Evolutionary conservation across 345 rosid species (phyloP).

Genomic region (Erodium maritimum): DNA sequence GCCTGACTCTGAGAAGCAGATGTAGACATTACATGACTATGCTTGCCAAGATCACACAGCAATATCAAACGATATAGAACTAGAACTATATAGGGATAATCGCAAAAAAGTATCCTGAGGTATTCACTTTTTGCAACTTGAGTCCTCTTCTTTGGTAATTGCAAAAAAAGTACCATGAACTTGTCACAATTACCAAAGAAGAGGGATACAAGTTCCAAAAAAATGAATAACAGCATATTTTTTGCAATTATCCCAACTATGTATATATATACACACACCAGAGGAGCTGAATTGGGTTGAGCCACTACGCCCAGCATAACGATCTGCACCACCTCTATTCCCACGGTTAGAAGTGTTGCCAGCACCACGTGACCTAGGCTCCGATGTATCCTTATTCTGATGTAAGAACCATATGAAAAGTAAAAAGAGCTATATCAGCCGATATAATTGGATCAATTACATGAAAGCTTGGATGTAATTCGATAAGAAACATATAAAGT

Average conservation of each 20-base stretch:
- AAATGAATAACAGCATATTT: too few relatives aligned
- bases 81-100: background rate
- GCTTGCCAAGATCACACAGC: slow-evolving; percentile 3
- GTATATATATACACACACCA: slow-evolving; percentile 36
- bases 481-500: background rate
- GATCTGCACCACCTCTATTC: slow-evolving; percentile 59
- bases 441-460: too few relatives aligned
- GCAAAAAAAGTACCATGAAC: too few relatives aligned
- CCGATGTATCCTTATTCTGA: slow-evolving; percentile 62
- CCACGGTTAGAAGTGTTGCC: slow-evolving; percentile 47
- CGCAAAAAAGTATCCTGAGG: too few relatives aligned
- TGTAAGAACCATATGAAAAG: too few relatives aligned
- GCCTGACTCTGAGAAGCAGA: slow-evolving; percentile 46
- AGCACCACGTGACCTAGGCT: slow-evolving; percentile 50
- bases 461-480: too few relatives aligned
- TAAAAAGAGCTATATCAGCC: too few relatives aligned
- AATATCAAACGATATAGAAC: background rate
- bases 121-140: too few relatives aligned
- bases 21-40: background rate
- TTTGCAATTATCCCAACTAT: too few relatives aligned
- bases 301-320: slow-evolving; percentile 54
- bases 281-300: slow-evolving; percentile 28
- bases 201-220: too few relatives aligned
- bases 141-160: too few relatives aligned
- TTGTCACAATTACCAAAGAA: too few relatives aligned